phyloP scores from a whole-genome alignment of 345 rosid species.

The Lagerstroemia speciosa region DNA sequence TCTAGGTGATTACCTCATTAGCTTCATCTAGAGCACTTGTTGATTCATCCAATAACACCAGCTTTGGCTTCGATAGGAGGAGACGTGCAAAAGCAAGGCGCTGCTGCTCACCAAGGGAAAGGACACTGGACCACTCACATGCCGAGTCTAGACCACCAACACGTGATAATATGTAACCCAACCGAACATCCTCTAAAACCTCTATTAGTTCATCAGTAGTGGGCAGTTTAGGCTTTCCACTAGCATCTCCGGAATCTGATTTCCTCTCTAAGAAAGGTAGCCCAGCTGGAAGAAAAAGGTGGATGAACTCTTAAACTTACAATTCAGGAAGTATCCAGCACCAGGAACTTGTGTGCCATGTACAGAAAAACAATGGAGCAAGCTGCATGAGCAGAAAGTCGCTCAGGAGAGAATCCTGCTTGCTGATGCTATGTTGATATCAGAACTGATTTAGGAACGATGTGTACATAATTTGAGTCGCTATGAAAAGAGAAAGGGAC shows the following conservation, averaged over 20 bases:
- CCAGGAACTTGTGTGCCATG: background rate
- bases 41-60: conserved; percentile 79
- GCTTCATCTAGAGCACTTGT: conserved; percentile 92
- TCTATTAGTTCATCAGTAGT: conserved; percentile 52
- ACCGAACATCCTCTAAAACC: conserved; percentile 61
- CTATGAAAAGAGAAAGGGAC: no score
- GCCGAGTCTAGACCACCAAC: conserved; percentile 55
- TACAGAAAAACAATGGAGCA: background rate
- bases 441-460: no score
- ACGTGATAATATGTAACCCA: conserved; percentile 65
- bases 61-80: conserved; percentile 70
- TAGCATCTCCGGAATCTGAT: conserved; percentile 14
- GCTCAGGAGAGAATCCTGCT: no score
- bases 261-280: conserved; percentile 34
- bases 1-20: conserved; percentile 55
- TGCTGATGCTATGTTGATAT: no score
- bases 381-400: background rate
- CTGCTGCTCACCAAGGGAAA: conserved; percentile 96
- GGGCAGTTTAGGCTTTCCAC: conserved; percentile 36
- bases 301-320: background rate
- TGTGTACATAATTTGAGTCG: no score
- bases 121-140: conserved; percentile 90
- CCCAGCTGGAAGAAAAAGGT: conserved; percentile 27
- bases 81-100: conserved; percentile 88
- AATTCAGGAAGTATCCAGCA: background rate